These are phyloP conservation scores for Coemansia sp. DNA, from an alignment of 192 early-diverging fungal genomes.

Conservation along the genomic window DNA sequence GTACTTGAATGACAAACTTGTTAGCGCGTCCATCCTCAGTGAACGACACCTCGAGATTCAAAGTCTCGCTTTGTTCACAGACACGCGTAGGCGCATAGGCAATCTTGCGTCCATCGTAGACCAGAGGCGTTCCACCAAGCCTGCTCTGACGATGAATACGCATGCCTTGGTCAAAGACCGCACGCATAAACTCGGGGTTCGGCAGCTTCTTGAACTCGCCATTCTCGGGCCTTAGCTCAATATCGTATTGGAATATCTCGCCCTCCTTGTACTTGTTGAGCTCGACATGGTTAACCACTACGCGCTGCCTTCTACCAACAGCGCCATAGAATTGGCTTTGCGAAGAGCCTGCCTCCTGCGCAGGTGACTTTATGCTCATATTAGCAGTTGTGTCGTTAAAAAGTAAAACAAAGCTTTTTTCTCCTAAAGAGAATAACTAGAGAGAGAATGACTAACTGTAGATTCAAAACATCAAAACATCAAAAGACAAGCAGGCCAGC, in stretches of 20 bases:
- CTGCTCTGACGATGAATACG: conserved; percentile 47
- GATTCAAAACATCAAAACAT: background rate
- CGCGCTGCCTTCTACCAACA: conserved; percentile 42
- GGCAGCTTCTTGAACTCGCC: conserved; percentile 33
- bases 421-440: too few species aligned
- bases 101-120: conserved; percentile 85
- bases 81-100: conserved; percentile 78
- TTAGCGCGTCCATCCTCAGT: conserved; percentile 46
- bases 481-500: background rate
- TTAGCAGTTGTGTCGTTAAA: background rate
- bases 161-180: conserved; percentile 62
- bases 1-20: conserved; percentile 58
- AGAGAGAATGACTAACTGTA: background rate
- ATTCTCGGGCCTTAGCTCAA: conserved; percentile 65
- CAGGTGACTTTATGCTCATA: background rate
- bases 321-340: conserved; percentile 31
- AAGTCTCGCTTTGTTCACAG: conserved; percentile 62
- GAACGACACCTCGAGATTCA: conserved; percentile 57
- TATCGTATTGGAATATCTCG: conserved; percentile 87
- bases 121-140: conserved; percentile 61
- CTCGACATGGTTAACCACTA: conserved; percentile 78
- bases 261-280: conserved; percentile 62
- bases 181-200: conserved; percentile 61
- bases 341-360: background rate
- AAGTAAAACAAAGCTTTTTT: too few species aligned